phyloP scores from a whole-genome alignment of 2,329 filamentous ascomycete genomes.

The Neocucurbitaria cava region DNA sequence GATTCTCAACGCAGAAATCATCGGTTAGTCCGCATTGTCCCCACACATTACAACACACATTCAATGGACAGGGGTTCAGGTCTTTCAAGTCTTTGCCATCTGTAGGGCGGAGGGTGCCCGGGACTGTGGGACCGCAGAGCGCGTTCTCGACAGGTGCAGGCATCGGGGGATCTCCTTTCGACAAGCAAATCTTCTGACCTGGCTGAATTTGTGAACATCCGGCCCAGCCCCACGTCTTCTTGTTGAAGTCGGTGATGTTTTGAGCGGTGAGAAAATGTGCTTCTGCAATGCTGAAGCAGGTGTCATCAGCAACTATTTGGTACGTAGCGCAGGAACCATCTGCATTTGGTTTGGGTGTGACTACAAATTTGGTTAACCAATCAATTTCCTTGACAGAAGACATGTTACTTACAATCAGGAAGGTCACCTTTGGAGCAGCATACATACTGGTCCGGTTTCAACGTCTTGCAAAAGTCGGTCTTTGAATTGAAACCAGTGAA shows the following conservation, averaged over 20 bases:
- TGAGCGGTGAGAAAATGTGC: slow-evolving; percentile 44
- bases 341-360: background rate
- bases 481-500: background rate
- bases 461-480: background rate
- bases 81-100: slow-evolving; percentile 14
- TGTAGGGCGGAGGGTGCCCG: slow-evolving; percentile 39
- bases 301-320: slow-evolving; percentile 42
- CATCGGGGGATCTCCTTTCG: slow-evolving; percentile 43
- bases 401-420: background rate
- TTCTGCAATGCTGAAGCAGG: slow-evolving; percentile 45
- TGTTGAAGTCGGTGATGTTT: slow-evolving; percentile 52
- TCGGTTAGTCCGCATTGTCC: slow-evolving; percentile 41
- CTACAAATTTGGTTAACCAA: background rate
- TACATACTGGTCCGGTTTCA: background rate
- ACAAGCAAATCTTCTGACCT: slow-evolving; percentile 28
- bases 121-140: slow-evolving; percentile 56
- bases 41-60: slow-evolving; percentile 17
- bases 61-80: slow-evolving; percentile 19
- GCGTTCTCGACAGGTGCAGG: slow-evolving; percentile 48
- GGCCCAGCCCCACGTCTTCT: slow-evolving; percentile 54
- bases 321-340: slow-evolving; percentile 51
- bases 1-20: slow-evolving; percentile 47
- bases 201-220: slow-evolving; percentile 39
- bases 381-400: background rate
- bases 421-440: background rate